Base-by-base conservation (phyloP, 805 yeast genomes). In the Limtongozyma cylindracea region DNA sequence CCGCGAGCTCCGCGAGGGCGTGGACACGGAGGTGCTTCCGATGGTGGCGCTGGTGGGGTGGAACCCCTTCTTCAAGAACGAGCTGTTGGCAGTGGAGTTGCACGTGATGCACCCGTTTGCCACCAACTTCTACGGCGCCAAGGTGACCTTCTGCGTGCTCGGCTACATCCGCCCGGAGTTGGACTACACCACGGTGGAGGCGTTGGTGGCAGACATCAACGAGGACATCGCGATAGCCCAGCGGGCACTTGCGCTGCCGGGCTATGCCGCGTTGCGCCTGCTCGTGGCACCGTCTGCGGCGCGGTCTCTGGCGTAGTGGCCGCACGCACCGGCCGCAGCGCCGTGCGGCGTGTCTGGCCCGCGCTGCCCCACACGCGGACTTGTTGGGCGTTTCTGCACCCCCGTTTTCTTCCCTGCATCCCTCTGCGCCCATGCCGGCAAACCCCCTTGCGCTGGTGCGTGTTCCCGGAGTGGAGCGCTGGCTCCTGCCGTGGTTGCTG, bases 31-130 rank as follows among this genome's bases (percentile, higher is more conserved):
- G 11, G 55, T 54, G 2, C 48, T 65, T 13, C 95, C 95, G 1
- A 78, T 80, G 69, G 98, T 88, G 6, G 71, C 84, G 76, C 76
- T 93, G 6, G 56, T 88, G 11, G 99, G 99, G 1, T 77, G 80
- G 74, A 88, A 88, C 38, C 96, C 98, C 18, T 84, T 70, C 39
- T 88, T 65, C 47, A 60, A 67, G 13, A 82, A 88, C 43, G 53
- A 61, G 22, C 59, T 60, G 32, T 77, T 76, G 44, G 68, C 92
- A 0, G 91, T 88, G 3, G 91, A 88, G 35, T 51, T 88, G 12
- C 94, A 88, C 42, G 58, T 88, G 4, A 53, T 88, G 24, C 91
- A 78, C 45, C 46, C 67, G 19, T 88, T 80, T 35, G 29, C 37
- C 0, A 35, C 48, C 8, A 53, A 60, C 29, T 88, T 88, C 39